Base-by-base conservation (phyloP, 805 yeast genomes). In the Kuraishia molischiana region DNA sequence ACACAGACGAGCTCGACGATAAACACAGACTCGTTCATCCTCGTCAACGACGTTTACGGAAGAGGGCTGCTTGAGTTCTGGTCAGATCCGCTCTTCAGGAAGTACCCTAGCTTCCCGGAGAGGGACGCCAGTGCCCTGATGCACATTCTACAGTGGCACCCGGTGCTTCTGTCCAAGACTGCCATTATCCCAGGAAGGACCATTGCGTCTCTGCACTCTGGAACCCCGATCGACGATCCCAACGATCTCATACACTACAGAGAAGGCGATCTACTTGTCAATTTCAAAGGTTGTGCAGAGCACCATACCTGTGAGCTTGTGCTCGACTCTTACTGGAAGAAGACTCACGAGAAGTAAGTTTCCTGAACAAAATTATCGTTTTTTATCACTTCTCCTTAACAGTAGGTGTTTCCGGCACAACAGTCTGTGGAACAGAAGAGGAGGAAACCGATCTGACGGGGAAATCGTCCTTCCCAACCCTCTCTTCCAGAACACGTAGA, bases 141-240 rank as follows among this genome's bases (percentile, higher is more conserved):
- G n/a, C 97, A 92, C 54, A 66, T 87, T 33, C 65, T 87, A 47
- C 97, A 86, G 58, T 92, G 97, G 98, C 98, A 90, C 54, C 95
- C 96, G 10, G 75, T 72, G 21, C 61, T 83, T 20, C 66, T 92
- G 46, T 70, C 82, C 38, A 81, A 77, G 50, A 67, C 92, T 3
- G 81, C 86, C 0, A 56, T 90, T 13, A 73, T 92, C 1, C 84
- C 86, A 10, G 68, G 77, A 32, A 71, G 77, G 50, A 59, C 72
- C 8, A 67, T 81, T 31, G 73, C 74, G 11, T 59, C 75, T 24
- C 44, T 62, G 14, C 72, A 69, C 44, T 58, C 62, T 21, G 44
- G 48, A 10, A 29, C 34, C 11, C 26, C 29, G 10, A 21, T 20
- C 22, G 48, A 54, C n/a, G 63, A 59, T n/a, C 64, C 48, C 18